phyloP scores from a whole-genome alignment of 371 early-diverging fungal genomes.

The Saksenaea oblongispora region DNA sequence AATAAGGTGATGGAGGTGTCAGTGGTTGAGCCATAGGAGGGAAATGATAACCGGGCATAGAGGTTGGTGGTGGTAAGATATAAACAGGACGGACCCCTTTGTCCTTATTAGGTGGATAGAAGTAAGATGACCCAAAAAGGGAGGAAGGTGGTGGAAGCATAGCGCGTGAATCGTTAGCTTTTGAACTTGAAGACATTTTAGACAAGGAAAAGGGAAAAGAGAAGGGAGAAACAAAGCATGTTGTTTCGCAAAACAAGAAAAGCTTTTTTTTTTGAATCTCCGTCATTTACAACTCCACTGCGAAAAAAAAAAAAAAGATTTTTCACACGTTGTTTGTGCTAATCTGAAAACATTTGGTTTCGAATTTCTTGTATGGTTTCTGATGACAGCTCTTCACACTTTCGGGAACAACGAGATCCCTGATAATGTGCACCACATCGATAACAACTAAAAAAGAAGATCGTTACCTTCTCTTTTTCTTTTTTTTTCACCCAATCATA shows the following conservation, averaged over 20 bases:
- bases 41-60: slow-evolving; percentile 35
- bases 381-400: not conserved
- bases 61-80: slow-evolving; percentile 44
- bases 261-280: slow-evolving; percentile 3
- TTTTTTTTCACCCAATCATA: not conserved
- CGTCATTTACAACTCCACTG: not conserved
- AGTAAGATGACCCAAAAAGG: slow-evolving; percentile 1
- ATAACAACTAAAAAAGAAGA: not conserved
- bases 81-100: slow-evolving; percentile 28
- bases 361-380: not conserved
- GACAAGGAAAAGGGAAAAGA: not conserved
- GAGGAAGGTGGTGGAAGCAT: slow-evolving; percentile 5
- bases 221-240: not conserved
- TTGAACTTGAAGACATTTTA: slow-evolving; percentile 1
- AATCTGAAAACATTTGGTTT: not conserved
- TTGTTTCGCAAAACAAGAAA: slow-evolving; percentile 1
- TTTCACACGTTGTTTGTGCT: not conserved
- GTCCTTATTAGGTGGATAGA: not conserved
- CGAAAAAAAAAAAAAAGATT: not conserved
- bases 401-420: not conserved
- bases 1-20: slow-evolving; percentile 1
- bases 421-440: not conserved
- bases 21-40: slow-evolving; percentile 5
- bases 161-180: not conserved
- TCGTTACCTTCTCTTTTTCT: not conserved